Evolutionary conservation across 805 yeast species (phyloP).

Genomic region (Metschnikowia henanensis): DNA sequence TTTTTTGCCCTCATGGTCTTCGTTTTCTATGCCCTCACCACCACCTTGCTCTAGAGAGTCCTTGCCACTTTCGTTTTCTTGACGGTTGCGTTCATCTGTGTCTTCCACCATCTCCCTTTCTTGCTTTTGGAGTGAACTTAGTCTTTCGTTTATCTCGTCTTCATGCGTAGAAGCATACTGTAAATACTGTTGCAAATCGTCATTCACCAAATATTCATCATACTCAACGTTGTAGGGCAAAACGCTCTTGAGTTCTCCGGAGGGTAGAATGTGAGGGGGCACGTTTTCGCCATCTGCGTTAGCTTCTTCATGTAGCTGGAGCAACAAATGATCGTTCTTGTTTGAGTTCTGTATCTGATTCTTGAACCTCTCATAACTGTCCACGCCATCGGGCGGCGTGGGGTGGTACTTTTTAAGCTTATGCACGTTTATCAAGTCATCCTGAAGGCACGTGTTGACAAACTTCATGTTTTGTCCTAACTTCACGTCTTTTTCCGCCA

Average conservation of each 20-base stretch:
- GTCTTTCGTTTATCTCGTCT: conserved; percentile 13
- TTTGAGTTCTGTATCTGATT: conserved; percentile 26
- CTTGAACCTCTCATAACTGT: conserved; percentile 20
- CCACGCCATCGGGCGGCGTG: conserved; percentile 15
- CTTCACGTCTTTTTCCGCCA: conserved; percentile 34
- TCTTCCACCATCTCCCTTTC: background rate
- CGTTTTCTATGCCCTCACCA: background rate
- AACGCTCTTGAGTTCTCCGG: conserved; percentile 22
- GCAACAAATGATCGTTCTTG: conserved; percentile 31
- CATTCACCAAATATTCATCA: conserved; percentile 24
- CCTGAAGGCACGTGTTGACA: conserved; percentile 28
- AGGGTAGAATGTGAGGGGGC: conserved; percentile 19
- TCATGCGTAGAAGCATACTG: conserved; percentile 16
- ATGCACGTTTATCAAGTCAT: conserved; percentile 28
- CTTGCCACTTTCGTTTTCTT: background rate
- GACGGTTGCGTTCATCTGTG: background rate
- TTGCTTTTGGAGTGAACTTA: background rate
- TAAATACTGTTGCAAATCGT: conserved; percentile 26
- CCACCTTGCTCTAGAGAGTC: background rate
- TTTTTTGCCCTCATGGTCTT: background rate
- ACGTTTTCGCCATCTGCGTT: conserved; percentile 6
- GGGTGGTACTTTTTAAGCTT: conserved; percentile 33
- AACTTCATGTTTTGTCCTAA: conserved; percentile 40
- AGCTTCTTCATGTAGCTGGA: conserved; percentile 25
- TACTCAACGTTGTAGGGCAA: conserved; percentile 37